Base-by-base conservation (phyloP, 805 yeast genomes). In the Saccharomycopsis fermentans region DNA sequence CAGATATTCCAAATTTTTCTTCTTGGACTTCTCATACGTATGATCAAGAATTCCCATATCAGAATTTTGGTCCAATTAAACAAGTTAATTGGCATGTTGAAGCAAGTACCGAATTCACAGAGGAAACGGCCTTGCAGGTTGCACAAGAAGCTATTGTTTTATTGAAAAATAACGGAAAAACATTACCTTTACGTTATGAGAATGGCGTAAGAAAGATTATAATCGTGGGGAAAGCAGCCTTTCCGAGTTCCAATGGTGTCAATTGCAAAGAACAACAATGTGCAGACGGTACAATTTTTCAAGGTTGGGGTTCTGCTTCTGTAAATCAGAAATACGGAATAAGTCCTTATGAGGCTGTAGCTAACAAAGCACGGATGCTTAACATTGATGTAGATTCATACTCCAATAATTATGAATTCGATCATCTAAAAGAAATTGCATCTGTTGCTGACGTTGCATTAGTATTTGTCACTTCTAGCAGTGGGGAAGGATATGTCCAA, bases 281-380 rank as follows among this genome's bases (percentile, higher is more conserved):
- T 60, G 72, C 73, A 11, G 75, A 78, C 58, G 88, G 87, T 2
- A 76, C 80, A 1, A 65, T 82, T 48, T 77, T 80, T 36, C 73
- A 78, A 34, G 87, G 87, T 14, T 81, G 87, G 83, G 88, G 87
- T 0, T 82, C 87, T 4, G 82, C 85, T 0, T 73, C 83, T 11
- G 83, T 77, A 16, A 77, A 74, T 62, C 77, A 80, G 50, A 83
- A 84, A 2, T 80, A 71, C 65, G 78, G 81, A 3, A 72, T 80
- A n/a, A 77, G 85, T 0, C 86, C 87, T 0, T 74, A 74, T 59
- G 84, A 81, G 65, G 84, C 81, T 1, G 76, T 83, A 43, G 71
- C 77, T 3, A 69, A 70, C 36, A 72, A 73, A 58, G 84, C 84
- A 1, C 68, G 73, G 36, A 74, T 72, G 39, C 67, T 72, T 54